Conservation (phyloP, 495 filamentous ascomycete genomes). For the Penicillium steckii region DNA sequence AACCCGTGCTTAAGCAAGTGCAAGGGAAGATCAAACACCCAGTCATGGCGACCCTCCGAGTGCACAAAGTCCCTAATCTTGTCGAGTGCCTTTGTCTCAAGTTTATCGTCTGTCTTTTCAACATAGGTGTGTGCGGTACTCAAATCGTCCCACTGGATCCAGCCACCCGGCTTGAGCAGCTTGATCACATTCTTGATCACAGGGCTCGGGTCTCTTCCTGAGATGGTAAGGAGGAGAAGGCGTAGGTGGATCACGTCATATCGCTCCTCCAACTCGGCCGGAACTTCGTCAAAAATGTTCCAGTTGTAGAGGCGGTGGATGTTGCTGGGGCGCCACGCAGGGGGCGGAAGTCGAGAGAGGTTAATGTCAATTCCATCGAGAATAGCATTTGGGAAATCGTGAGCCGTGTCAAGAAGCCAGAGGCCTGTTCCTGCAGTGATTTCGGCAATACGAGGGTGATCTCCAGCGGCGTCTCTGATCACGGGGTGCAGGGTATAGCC, state of each 20-base stretch:
- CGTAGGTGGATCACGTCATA: slow-evolving; percentile 41
- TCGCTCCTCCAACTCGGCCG: slow-evolving; percentile 13
- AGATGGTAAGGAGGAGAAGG: slow-evolving; percentile 26
- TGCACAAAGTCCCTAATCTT: slow-evolving; percentile 9
- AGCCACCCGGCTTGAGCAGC: slow-evolving; percentile 38
- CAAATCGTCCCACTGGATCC: slow-evolving; percentile 40
- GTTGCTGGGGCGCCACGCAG: slow-evolving; percentile 23
- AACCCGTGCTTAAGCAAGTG: slow-evolving; percentile 13
- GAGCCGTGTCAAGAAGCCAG: slow-evolving; percentile 27
- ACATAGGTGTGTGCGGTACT: slow-evolving; percentile 8
- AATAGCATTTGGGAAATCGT: slow-evolving; percentile 14
- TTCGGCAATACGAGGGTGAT: slow-evolving; percentile 18
- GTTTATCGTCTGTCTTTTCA: slow-evolving; percentile 3
- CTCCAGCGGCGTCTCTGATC: slow-evolving; percentile 4
- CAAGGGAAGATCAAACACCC: slow-evolving; percentile 9
- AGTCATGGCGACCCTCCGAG: slow-evolving; percentile 17
- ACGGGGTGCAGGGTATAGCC: slow-evolving; percentile 13
- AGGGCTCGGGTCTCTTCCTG: slow-evolving; percentile 16
- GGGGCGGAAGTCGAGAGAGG: slow-evolving; percentile 20
- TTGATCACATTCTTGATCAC: slow-evolving; percentile 19
- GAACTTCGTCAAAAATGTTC: slow-evolving; percentile 24
- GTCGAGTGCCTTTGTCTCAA: slow-evolving; percentile 8
- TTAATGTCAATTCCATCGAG: slow-evolving; percentile 29
- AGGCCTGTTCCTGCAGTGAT: slow-evolving; percentile 23
- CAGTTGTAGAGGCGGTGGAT: slow-evolving; percentile 20